phyloP scores from a whole-genome alignment of 164 flowering plant genomes.

The Umbellularia californica region DNA sequence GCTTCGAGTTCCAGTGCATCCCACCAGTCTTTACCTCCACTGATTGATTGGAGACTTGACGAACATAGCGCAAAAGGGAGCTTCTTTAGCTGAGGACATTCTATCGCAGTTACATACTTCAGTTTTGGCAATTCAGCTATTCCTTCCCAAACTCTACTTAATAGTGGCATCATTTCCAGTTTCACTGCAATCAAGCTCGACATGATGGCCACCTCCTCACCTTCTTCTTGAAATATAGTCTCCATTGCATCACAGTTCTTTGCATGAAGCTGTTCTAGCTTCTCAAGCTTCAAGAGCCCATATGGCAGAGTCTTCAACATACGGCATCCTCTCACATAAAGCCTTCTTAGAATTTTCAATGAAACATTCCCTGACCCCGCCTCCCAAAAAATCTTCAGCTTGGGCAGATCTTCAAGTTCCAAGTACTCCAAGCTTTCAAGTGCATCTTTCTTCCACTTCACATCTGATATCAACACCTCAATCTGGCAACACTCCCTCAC shows the following conservation, averaged over 20 bases:
- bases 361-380: neutral
- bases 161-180: neutral
- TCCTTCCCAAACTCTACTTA: slow-evolving; percentile 6
- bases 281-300: slow-evolving; percentile 7
- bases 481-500: neutral
- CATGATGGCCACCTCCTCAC: neutral
- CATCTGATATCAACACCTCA: neutral
- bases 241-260: neutral
- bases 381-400: neutral
- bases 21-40: slow-evolving; percentile 3
- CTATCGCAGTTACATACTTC: neutral
- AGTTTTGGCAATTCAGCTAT: neutral
- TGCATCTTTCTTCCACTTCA: neutral
- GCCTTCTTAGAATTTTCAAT: neutral
- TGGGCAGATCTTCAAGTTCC: neutral
- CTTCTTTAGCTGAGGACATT: slow-evolving; percentile 4
- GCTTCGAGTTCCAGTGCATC: neutral
- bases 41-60: neutral
- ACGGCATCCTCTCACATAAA: neutral
- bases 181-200: neutral
- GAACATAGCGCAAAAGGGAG: neutral
- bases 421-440: neutral
- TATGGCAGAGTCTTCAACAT: neutral
- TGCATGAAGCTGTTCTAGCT: slow-evolving; percentile 1
- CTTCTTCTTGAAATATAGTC: neutral